Evolutionary conservation across 2,329 filamentous ascomycete genomes (phyloP).

Genomic region (Paraphaeosphaeria sporulosa): DNA sequence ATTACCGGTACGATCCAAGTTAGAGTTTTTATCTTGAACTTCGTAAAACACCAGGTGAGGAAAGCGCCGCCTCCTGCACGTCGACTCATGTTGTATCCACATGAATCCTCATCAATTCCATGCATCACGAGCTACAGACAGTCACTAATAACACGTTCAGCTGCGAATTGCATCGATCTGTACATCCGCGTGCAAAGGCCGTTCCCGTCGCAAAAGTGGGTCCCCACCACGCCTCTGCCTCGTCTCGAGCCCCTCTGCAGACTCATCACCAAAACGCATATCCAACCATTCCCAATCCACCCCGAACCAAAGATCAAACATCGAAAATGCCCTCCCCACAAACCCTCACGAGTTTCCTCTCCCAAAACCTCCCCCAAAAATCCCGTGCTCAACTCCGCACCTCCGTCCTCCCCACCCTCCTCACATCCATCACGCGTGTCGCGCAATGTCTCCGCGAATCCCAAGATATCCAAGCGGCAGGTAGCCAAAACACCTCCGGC

Average conservation of each 20-base stretch:
- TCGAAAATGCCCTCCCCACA: neutral
- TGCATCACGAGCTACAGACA: no score
- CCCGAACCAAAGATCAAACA: no score
- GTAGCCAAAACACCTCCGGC: constrained; percentile 62
- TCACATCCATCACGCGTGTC: constrained; percentile 7
- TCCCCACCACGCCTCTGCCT: neutral
- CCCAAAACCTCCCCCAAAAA: neutral
- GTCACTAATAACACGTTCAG: no score
- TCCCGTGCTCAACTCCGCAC: constrained; percentile 10
- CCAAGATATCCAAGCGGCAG: constrained; percentile 26
- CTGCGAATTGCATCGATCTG: no score
- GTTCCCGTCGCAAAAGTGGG: neutral
- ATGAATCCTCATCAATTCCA: no score
- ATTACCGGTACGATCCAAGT: no score
- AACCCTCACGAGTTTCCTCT: neutral
- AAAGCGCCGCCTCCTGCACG: no score
- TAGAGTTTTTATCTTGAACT: no score
- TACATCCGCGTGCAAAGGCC: neutral
- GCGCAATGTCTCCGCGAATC: constrained; percentile 13
- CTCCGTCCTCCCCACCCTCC: constrained; percentile 14
- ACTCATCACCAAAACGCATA: neutral
- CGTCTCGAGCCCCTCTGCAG: neutral
- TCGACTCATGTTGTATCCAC: no score
- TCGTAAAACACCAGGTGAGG: no score
- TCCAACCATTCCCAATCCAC: neutral